Base-by-base conservation (phyloP, 352 stramenopile genomes). In the Phytophthora citricola region DNA sequence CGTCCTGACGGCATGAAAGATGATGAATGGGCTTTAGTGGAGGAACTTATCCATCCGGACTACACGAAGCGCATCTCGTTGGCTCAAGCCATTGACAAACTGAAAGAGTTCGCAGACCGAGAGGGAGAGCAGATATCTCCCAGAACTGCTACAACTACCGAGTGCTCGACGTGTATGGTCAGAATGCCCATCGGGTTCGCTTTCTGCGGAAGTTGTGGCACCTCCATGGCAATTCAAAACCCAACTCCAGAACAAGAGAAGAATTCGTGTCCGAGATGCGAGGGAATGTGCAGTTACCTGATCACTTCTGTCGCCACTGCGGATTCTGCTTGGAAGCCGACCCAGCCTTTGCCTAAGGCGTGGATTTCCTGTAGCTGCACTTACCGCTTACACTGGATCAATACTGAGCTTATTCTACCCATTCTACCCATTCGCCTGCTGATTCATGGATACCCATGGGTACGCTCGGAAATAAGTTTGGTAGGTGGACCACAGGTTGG, bases 11-110 rank as follows among this genome's bases (percentile, higher is more conserved):
- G 11, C 2, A 54, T 70, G 44, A 63, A 47, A 5, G 65, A 73
- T 29, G 65, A 69, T 11, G 52, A 65, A 10, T 69, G 65, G 58
- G 29, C 41, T 27, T 41, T 73, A 8, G 58, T 69, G 27, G 24
- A 46, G 27, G 29, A 24, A 3, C 47, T 73, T 20, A 56, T 59
- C 27, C 27, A 65, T 4, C 49, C n/a, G 9, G 41, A 69, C 4
- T 62, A 24, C 32, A 38, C 4, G 27, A 39, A 49, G 12, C 63
- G 63, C 3, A 58, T 64, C 6, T 47, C 56, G 11, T 39, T 66
- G 32, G 2, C 56, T 8, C 43, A 57, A 20, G 63, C 59, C 32
- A 59, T 58, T 29, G 27, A 48, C 15, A 58, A 32, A 17, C 22
- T 71, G 9, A 61, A 66, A 29, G 8, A 39, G 26, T 58, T 71